Conservation (phyloP, 1,284 basidiomycete genomes). For the Melampsora americana region DNA sequence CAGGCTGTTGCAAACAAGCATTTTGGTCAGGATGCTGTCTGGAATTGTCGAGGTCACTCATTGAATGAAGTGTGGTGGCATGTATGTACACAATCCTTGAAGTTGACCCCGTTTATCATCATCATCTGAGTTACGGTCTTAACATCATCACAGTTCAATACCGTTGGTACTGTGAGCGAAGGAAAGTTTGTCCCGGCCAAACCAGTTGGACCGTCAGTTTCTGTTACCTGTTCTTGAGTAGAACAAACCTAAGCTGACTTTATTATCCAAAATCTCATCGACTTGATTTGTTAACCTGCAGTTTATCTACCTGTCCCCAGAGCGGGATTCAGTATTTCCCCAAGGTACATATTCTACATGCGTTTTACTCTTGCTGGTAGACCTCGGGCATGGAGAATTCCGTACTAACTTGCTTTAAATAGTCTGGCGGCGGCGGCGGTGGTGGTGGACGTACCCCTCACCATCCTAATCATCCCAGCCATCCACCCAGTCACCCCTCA, state of each 20-base stretch:
- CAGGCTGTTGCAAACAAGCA: slow-evolving; percentile 50
- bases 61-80: slow-evolving; percentile 45
- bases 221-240: background rate
- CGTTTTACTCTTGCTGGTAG: background rate
- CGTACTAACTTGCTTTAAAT: background rate
- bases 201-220: slow-evolving; percentile 40
- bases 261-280: background rate
- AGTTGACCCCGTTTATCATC: background rate
- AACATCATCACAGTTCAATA: slow-evolving; percentile 15
- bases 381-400: background rate
- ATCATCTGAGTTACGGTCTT: background rate
- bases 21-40: slow-evolving; percentile 29
- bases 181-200: slow-evolving; percentile 29
- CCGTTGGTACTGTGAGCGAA: slow-evolving; percentile 15
- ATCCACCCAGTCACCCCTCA: slow-evolving; percentile 22
- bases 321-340: slow-evolving; percentile 37
- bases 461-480: slow-evolving; percentile 7
- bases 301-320: slow-evolving; percentile 36
- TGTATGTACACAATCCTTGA: slow-evolving; percentile 8
- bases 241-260: background rate
- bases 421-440: slow-evolving; percentile 21
- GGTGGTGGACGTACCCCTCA: slow-evolving; percentile 1
- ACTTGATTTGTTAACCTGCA: background rate
- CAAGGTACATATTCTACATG: slow-evolving; percentile 2
- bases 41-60: slow-evolving; percentile 33